These are phyloP conservation scores for Corylus americana DNA, from an alignment of 306 rosid species.

Conservation along the genomic window DNA sequence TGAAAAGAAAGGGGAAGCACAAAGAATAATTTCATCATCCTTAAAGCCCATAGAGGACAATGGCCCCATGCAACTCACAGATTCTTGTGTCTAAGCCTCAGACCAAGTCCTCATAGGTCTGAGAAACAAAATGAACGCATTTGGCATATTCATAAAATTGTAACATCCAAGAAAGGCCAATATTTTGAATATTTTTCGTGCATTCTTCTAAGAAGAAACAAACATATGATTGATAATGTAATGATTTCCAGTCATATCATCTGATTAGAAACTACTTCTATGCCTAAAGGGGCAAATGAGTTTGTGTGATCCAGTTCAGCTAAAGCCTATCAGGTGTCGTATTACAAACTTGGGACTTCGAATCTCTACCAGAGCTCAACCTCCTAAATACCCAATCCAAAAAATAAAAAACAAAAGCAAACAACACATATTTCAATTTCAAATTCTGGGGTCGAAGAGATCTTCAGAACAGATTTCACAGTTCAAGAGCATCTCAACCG, in stretches of 20 bases:
- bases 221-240: not conserved
- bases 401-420: not conserved
- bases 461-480: conserved; percentile 5
- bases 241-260: not conserved
- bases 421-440: not conserved
- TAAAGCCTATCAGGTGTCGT: not conserved
- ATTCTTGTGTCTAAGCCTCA: not conserved
- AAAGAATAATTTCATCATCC: not conserved
- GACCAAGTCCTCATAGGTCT: not conserved
- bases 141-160: not conserved
- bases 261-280: not conserved
- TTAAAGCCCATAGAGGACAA: not conserved
- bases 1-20: not conserved
- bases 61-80: not conserved
- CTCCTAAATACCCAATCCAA: not conserved
- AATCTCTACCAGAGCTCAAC: not conserved
- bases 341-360: not conserved
- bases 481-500: conserved; percentile 10
- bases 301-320: not conserved
- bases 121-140: not conserved
- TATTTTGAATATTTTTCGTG: not conserved
- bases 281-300: not conserved
- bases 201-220: not conserved
- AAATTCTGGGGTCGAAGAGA: not conserved
- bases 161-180: not conserved